Percentiles rank a stretch among this genome's conserved stretches.
Conservation (phyloP, 2,329 filamentous ascomycete species). For the Volutella citrinella region DNA sequence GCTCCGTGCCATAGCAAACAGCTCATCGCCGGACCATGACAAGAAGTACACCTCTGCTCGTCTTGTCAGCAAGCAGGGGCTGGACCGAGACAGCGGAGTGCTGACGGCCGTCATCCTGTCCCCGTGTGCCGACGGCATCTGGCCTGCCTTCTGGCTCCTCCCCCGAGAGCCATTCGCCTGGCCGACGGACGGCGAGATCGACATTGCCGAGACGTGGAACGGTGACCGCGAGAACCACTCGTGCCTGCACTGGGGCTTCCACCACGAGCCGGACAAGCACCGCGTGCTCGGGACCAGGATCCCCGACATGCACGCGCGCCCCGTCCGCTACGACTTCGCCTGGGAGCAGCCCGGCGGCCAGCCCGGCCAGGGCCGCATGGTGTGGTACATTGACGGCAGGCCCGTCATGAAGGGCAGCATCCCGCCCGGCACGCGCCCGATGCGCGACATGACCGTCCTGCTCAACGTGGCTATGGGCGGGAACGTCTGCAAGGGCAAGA, state of each 20-base stretch:
- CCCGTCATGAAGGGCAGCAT: constrained; percentile 56
- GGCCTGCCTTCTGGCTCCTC: constrained; percentile 62
- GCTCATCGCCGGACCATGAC: constrained; percentile 29
- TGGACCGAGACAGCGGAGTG: constrained; percentile 49
- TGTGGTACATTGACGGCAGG: constrained; percentile 59
- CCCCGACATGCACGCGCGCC: constrained; percentile 42
- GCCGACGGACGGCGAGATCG: constrained; percentile 58
- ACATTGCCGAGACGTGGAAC: constrained; percentile 62
- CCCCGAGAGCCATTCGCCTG: constrained; percentile 56
- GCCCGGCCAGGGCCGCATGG: constrained; percentile 43
- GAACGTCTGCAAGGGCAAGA: constrained; percentile 52
- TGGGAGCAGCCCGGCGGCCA: constrained; percentile 49
- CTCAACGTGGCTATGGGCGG: constrained; percentile 63
- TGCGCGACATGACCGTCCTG: constrained; percentile 55
- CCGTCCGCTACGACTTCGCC: constrained; percentile 53
- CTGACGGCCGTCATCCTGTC: constrained; percentile 49
- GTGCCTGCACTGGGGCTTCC: constrained; percentile 58
- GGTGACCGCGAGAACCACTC: constrained; percentile 52
- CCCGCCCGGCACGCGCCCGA: constrained; percentile 48
- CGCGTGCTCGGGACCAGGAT: constrained; percentile 51
- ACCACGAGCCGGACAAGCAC: constrained; percentile 55
- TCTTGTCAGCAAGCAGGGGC: constrained; percentile 49
- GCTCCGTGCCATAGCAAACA: constrained; percentile 46
- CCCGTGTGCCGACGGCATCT: constrained; percentile 54
- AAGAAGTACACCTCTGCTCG: constrained; percentile 53